Conservation (phyloP, 768 basidiomycete species). For the Lyophyllum atratum region DNA sequence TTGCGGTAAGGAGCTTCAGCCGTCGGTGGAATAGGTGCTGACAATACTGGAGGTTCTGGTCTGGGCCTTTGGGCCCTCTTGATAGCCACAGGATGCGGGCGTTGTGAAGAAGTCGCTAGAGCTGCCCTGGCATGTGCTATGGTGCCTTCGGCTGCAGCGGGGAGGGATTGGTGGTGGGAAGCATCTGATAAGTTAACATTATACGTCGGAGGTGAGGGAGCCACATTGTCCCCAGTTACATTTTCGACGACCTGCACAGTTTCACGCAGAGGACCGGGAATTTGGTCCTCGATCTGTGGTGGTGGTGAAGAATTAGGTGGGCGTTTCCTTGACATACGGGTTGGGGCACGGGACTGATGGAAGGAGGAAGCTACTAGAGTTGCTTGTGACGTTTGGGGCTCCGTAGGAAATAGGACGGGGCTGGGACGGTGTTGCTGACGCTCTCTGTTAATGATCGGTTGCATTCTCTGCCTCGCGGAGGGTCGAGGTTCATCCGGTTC, state of each 20-base stretch:
- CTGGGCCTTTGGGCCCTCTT: constrained; percentile 6
- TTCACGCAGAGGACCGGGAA: background rate
- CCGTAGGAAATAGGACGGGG: background rate
- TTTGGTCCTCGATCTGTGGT: background rate
- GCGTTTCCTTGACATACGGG: background rate
- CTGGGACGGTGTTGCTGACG: background rate
- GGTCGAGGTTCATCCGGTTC: constrained; percentile 7
- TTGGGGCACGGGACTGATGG: background rate
- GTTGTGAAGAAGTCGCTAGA: background rate
- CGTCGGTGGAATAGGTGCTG: background rate
- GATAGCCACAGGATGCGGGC: background rate
- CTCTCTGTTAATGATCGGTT: background rate
- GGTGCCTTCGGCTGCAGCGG: background rate
- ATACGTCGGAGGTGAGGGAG: background rate
- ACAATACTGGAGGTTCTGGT: background rate
- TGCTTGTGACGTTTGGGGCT: constrained; percentile 16
- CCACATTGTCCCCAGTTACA: background rate
- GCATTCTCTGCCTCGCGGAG: background rate
- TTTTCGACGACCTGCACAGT: background rate
- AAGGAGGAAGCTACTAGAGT: constrained; percentile 13
- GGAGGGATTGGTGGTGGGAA: background rate
- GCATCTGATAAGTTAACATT: background rate
- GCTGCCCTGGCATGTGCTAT: background rate
- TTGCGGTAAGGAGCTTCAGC: constrained; percentile 31
- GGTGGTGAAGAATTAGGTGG: background rate